Base-by-base conservation (phyloP, 2,329 filamentous ascomycete species). In the Helotiales sp. region DNA sequence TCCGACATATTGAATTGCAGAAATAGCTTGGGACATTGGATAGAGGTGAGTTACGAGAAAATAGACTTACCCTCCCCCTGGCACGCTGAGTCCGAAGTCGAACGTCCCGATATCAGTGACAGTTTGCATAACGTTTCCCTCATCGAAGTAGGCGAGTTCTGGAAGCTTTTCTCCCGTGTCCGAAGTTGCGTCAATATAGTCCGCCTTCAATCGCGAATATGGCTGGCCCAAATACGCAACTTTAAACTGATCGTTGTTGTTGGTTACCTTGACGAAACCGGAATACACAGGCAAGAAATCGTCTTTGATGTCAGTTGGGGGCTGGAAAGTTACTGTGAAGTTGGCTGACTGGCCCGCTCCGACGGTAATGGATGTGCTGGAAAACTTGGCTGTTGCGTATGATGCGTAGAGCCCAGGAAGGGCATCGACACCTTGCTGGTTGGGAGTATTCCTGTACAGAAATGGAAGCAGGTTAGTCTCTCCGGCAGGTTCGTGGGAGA, bases 271-370 rank as follows among this genome's bases (percentile, higher is more conserved):
- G 28, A 54, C 30, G 49, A 30, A 54, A 24, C 49, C 49, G 49
- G 49, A 54, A 8, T 54, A 54, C 4, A 54, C 49, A 10, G 49
- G 49, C 26, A 54, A 54, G 26, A 54, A 54, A 8, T 32, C 24
- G 6, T 32, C 26, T 6, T 54, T 24, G 49, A 54, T 28, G 26
- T 54, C 49, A 1, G 49, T 54, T 17, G 49, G 49, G 6, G 64
- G 70, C 6, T 74, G 73, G 7, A 75, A 52, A 8, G 71, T 64
- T 26, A 74, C 68, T 1, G 67, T 40, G 4, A 76, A 63, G 3
- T 64, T 63, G 1, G 61, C 32, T 13, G 69, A 71, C 24, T 73
- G 55, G 2, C 73, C 73, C n/a, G 70, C 54, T 17, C 61, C 49
- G 17, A 77, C 40, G 32, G 66, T 71, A 6, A 76, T 24, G 1